These are phyloP conservation scores for Thermothelomyces thermophilus DNA, from an alignment of 2,329 filamentous ascomycete genomes.

Conservation along the genomic window DNA sequence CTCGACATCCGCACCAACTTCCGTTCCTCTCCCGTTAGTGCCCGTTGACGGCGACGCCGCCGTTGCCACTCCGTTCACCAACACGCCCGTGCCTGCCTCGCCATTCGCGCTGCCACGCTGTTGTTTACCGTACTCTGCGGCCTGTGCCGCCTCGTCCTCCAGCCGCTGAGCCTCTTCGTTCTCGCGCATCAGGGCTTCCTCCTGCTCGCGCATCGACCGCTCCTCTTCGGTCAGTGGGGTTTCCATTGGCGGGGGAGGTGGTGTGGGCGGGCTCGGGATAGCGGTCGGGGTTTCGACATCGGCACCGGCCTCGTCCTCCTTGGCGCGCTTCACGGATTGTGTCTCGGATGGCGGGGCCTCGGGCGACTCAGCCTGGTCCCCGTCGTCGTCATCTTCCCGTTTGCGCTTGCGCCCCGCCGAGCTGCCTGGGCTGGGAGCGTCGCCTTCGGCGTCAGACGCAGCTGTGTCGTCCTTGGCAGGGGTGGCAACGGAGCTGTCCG, in stretches of 20 bases:
- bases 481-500: slow-evolving; percentile 12
- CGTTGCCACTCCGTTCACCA: background rate
- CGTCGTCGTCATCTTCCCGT: slow-evolving; percentile 38
- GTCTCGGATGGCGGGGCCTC: slow-evolving; percentile 46
- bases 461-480: slow-evolving; percentile 33
- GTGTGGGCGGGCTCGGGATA: slow-evolving; percentile 39
- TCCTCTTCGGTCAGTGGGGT: slow-evolving; percentile 36
- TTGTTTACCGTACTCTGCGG: slow-evolving; percentile 1
- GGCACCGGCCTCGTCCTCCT: slow-evolving; percentile 28
- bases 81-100: slow-evolving; percentile 11
- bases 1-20: background rate
- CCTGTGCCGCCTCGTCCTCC: slow-evolving; percentile 38
- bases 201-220: slow-evolving; percentile 42
- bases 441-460: slow-evolving; percentile 39
- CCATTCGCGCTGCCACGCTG: too few relatives aligned
- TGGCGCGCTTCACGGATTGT: slow-evolving; percentile 43
- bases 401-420: slow-evolving; percentile 59
- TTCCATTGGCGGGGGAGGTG: slow-evolving; percentile 34
- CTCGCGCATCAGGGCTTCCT: slow-evolving; percentile 44
- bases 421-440: slow-evolving; percentile 33
- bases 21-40: slow-evolving; percentile 5
- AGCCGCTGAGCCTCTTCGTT: slow-evolving; percentile 49
- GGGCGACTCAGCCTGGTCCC: slow-evolving; percentile 32
- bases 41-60: slow-evolving; percentile 23
- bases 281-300: slow-evolving; percentile 13